phyloP scores from a whole-genome alignment of 352 stramenopile genomes.

The Phytophthora vignae region DNA sequence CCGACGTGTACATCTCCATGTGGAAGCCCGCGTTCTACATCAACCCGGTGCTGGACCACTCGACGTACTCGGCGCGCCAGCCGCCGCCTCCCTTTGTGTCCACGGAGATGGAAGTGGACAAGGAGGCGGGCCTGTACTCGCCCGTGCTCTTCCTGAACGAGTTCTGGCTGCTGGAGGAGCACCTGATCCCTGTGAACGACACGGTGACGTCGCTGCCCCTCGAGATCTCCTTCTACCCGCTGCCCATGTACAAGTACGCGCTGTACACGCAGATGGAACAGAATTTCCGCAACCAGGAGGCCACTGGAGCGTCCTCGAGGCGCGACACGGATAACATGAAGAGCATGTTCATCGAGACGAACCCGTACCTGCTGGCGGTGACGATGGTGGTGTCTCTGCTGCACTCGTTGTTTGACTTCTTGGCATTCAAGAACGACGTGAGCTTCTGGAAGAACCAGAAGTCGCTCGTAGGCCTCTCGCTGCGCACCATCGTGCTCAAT shows the following conservation, averaged over 20 bases:
- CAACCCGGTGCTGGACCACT: slow-evolving; percentile 79
- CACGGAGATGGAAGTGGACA: slow-evolving; percentile 66
- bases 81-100: slow-evolving; percentile 75
- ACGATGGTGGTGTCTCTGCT: slow-evolving; percentile 96
- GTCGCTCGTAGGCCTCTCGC: slow-evolving; percentile 94
- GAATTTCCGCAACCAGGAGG: slow-evolving; percentile 93
- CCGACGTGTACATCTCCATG: slow-evolving; percentile 72
- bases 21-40: slow-evolving; percentile 83
- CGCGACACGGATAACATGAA: slow-evolving; percentile 94
- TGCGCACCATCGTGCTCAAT: slow-evolving; percentile 95
- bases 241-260: slow-evolving; percentile 93
- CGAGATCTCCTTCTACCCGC: slow-evolving; percentile 85
- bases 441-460: slow-evolving; percentile 99
- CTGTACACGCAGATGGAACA: slow-evolving; percentile 94
- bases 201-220: slow-evolving; percentile 83
- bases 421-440: slow-evolving; percentile 99
- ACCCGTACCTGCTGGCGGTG: slow-evolving; percentile 95
- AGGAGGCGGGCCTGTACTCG: slow-evolving; percentile 75
- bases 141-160: slow-evolving; percentile 94
- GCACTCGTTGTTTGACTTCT: slow-evolving; percentile 98
- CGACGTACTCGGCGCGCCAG: slow-evolving; percentile 62
- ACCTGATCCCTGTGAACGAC: slow-evolving; percentile 91
- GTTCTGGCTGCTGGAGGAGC: slow-evolving; percentile 94
- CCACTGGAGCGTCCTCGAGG: slow-evolving; percentile 90
- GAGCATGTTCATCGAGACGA: slow-evolving; percentile 97